Conservation (phyloP, 2,329 filamentous ascomycete species). For the Clarireedia monteithiana region DNA sequence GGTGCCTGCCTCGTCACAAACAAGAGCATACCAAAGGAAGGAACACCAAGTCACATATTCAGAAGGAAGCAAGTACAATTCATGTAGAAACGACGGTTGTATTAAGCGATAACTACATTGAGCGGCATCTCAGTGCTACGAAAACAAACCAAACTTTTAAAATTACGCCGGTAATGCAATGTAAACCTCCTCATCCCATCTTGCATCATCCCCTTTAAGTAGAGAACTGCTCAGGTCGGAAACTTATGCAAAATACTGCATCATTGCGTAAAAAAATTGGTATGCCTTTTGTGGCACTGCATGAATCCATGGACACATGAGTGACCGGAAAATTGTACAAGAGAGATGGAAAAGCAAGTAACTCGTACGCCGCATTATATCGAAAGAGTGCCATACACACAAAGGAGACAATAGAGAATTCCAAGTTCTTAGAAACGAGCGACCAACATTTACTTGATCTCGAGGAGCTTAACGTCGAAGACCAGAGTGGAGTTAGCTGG, state of each 20-base stretch:
- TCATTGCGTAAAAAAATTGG: neutral
- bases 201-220: conserved; percentile 21
- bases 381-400: conserved; percentile 11
- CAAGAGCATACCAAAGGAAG: neutral
- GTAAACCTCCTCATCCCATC: conserved; percentile 28
- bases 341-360: conserved; percentile 17
- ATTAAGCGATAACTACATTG: conserved; percentile 6
- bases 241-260: conserved; percentile 25
- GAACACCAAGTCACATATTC: neutral
- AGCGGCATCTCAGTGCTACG: conserved; percentile 1
- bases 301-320: conserved; percentile 13
- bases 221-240: conserved; percentile 28
- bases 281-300: conserved; percentile 1
- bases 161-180: conserved; percentile 28
- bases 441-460: conserved; percentile 61
- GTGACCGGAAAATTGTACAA: conserved; percentile 25
- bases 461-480: conserved; percentile 84
- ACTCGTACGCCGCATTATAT: conserved; percentile 13
- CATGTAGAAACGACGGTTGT: conserved; percentile 8
- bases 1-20: neutral
- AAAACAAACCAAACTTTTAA: conserved; percentile 24
- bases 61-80: neutral
- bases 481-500: conserved; percentile 83
- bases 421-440: neutral
- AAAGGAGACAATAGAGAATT: neutral